A percentile compares a stretch with the other conserved stretches of the same genome.
These are phyloP conservation scores for Massospora cicadina DNA, from an alignment of 371 early-diverging fungal genomes.

Conservation along the genomic window DNA sequence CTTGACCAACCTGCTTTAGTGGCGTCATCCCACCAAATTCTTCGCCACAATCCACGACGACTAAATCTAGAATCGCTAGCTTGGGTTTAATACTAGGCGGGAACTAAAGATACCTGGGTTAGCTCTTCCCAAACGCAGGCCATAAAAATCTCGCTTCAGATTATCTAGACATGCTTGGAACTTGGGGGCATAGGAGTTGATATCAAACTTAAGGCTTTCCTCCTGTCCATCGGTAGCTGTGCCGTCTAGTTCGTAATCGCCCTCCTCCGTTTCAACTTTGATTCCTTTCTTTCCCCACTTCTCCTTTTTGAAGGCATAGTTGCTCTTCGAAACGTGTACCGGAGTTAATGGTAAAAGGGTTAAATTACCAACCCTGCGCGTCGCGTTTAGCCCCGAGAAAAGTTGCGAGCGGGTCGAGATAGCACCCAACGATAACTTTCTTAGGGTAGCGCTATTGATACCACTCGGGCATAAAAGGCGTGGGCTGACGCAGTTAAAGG, in stretches of 20 bases:
- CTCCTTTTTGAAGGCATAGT: background rate
- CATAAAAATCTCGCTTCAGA: constrained; percentile 39
- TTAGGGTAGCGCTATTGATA: background rate
- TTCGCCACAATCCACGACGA: constrained; percentile 38
- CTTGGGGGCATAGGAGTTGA: constrained; percentile 12
- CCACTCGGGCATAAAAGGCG: background rate
- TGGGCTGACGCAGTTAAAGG: too few species aligned
- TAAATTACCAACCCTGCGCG: too few species aligned
- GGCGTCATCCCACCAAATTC: constrained; percentile 24
- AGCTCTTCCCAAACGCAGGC: constrained; percentile 53
- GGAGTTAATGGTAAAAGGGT: background rate
- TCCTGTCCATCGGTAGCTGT: background rate
- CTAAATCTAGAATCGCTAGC: constrained; percentile 50
- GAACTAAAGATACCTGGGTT: constrained; percentile 32
- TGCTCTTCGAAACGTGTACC: background rate
- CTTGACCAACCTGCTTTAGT: constrained; percentile 54
- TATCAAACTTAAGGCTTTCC: background rate
- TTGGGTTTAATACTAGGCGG: background rate
- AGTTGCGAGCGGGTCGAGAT: background rate
- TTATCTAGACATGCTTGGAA: constrained; percentile 26
- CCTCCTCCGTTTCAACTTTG: background rate
- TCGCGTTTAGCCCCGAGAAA: too few species aligned
- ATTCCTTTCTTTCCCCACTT: background rate
- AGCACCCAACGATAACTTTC: background rate
- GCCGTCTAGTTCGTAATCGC: background rate